Percentiles rank a stretch among this genome's conserved stretches.
Evolutionary conservation across 2,329 filamentous ascomycete species (phyloP).

Genomic region (Cercospora janseana): DNA sequence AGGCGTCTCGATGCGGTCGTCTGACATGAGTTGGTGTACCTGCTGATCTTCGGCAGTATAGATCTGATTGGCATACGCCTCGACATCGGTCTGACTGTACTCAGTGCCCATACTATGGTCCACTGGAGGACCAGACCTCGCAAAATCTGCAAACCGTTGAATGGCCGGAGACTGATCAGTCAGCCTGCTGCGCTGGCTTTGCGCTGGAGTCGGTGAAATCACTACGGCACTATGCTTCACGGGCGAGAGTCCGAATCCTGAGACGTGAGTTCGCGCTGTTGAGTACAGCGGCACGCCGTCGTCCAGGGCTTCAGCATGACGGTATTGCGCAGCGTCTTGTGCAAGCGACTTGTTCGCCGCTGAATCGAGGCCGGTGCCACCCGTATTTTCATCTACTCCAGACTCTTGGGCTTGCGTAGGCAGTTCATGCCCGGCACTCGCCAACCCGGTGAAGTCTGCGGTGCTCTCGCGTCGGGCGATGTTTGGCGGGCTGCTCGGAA

Average conservation of each 20-base stretch:
- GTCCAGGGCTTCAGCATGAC: neutral
- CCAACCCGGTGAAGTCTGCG: too few relatives aligned
- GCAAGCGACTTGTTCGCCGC: constrained; percentile 35
- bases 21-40: constrained; percentile 2
- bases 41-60: constrained; percentile 39
- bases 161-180: constrained; percentile 32
- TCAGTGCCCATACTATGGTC: constrained; percentile 20
- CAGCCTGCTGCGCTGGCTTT: constrained; percentile 31
- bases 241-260: constrained; percentile 31
- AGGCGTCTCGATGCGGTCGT: constrained; percentile 18
- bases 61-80: constrained; percentile 35
- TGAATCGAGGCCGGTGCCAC: too few relatives aligned
- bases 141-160: constrained; percentile 7
- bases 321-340: neutral
- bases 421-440: constrained; percentile 15
- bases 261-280: constrained; percentile 43
- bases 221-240: constrained; percentile 20
- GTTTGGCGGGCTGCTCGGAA: constrained; percentile 41
- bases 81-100: constrained; percentile 35
- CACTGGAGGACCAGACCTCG: neutral
- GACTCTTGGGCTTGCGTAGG: constrained; percentile 22
- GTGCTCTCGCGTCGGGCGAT: too few relatives aligned
- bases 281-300: constrained; percentile 28
- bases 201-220: constrained; percentile 24
- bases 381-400: too few relatives aligned